phyloP scores from a whole-genome alignment of 78 protist genomes.

The Polysphondylium violaceum region DNA sequence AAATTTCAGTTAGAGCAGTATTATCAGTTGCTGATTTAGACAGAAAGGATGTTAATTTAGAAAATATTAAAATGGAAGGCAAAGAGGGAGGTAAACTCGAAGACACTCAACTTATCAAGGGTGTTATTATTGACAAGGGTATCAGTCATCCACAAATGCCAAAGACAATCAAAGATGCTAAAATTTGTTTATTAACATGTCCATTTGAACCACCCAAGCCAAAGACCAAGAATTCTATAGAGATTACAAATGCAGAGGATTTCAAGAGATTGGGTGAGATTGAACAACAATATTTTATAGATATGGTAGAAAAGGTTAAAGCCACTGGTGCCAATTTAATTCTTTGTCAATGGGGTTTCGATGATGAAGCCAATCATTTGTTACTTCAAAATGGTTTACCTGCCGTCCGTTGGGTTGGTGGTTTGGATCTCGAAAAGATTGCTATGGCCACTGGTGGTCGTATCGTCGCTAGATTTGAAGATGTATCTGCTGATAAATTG shows the following conservation, averaged over 20 bases:
- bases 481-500: slow-evolving; percentile 97
- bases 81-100: slow-evolving; percentile 97
- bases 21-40: slow-evolving; percentile 98
- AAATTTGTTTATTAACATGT: slow-evolving; percentile 98
- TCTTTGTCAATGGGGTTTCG: slow-evolving; percentile 99
- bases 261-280: slow-evolving; percentile 90
- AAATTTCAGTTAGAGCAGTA: slow-evolving; percentile 98
- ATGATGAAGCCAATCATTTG: slow-evolving; percentile 99
- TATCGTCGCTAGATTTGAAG: slow-evolving; percentile 99
- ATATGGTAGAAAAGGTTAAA: slow-evolving; percentile 94
- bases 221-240: slow-evolving; percentile 95
- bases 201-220: slow-evolving; percentile 99
- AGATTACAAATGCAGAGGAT: slow-evolving; percentile 89
- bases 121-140: slow-evolving; percentile 99
- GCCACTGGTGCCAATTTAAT: slow-evolving; percentile 97
- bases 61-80: slow-evolving; percentile 98
- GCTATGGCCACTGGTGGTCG: slow-evolving; percentile 99
- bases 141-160: slow-evolving; percentile 97
- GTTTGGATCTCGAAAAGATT: slow-evolving; percentile 98
- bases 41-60: slow-evolving; percentile 98
- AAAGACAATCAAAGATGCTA: slow-evolving; percentile 93
- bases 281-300: slow-evolving; percentile 95
- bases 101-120: slow-evolving; percentile 97
- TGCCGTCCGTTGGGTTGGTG: slow-evolving; percentile 99
- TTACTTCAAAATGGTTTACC: slow-evolving; percentile 97